Conservation (phyloP, 1,284 basidiomycete species). For the Rhodotorula sp. region DNA sequence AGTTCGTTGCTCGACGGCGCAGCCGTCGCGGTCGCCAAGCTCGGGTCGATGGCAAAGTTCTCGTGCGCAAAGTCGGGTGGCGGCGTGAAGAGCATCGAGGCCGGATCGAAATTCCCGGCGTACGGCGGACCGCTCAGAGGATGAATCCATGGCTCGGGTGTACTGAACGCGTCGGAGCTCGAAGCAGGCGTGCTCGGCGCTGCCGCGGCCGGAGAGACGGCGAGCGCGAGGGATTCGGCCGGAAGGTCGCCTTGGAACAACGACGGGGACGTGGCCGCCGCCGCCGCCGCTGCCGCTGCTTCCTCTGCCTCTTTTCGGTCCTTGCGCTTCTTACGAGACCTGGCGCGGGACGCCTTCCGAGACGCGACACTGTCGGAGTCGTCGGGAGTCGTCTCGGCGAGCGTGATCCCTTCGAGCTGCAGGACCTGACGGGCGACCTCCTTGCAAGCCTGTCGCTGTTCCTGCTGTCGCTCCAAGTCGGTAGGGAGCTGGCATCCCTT, state of each 20-base stretch:
- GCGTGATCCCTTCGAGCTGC: background rate
- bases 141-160: no score
- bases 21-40: background rate
- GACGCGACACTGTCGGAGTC: background rate
- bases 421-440: slow-evolving; percentile 17
- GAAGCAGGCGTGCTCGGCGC: no score
- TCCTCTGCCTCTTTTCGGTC: background rate
- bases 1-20: background rate
- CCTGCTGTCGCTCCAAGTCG: slow-evolving; percentile 2
- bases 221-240: no score
- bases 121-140: no score
- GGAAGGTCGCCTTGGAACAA: no score
- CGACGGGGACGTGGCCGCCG: background rate
- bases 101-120: no score
- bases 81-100: no score
- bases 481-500: slow-evolving; percentile 25
- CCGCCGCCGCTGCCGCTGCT: no score
- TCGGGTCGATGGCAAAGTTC: slow-evolving; percentile 5
- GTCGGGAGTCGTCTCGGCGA: background rate
- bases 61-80: no score
- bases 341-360: background rate
- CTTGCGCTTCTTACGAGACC: background rate
- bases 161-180: no score
- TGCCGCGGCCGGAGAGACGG: no score
- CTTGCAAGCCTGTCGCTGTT: slow-evolving; percentile 19